Conservation (phyloP, 768 basidiomycete genomes). For the Leccinum subgranulosum region DNA sequence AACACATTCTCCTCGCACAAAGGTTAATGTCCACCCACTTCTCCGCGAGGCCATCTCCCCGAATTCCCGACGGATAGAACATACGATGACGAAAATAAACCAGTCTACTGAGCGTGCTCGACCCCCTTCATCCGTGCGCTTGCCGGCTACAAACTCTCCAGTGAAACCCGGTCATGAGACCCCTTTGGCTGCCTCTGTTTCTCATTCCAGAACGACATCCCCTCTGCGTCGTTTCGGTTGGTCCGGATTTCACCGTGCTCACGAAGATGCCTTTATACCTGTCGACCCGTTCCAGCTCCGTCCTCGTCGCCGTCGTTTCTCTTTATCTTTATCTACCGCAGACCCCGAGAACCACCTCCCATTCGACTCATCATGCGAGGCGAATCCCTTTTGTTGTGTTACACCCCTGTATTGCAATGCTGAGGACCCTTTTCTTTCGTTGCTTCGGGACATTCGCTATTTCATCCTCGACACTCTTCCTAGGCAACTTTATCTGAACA, state of each 20-base stretch:
- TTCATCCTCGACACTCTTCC: constrained; percentile 38
- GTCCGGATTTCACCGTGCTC: constrained; percentile 48
- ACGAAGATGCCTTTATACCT: constrained; percentile 56
- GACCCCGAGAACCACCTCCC: constrained; percentile 16
- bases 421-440: constrained; percentile 10
- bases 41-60: constrained; percentile 16
- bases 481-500: constrained; percentile 41
- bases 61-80: constrained; percentile 8
- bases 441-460: constrained; percentile 21
- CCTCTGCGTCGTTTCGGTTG: constrained; percentile 59
- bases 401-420: constrained; percentile 13
- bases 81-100: constrained; percentile 5
- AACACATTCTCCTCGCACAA: constrained; percentile 28
- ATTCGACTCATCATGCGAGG: constrained; percentile 25
- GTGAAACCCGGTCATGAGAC: constrained; percentile 27
- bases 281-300: constrained; percentile 49
- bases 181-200: constrained; percentile 26
- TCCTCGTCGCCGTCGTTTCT: constrained; percentile 18
- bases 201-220: constrained; percentile 45
- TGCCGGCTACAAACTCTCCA: not conserved
- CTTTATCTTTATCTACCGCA: constrained; percentile 20
- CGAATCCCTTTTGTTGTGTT: constrained; percentile 21
- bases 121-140: constrained; percentile 11
- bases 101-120: constrained; percentile 7
- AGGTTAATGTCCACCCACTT: constrained; percentile 32